These are phyloP conservation scores for Neopestalotiopsis clavispora DNA, from an alignment of 2,329 filamentous ascomycete species.

Conservation along the genomic window DNA sequence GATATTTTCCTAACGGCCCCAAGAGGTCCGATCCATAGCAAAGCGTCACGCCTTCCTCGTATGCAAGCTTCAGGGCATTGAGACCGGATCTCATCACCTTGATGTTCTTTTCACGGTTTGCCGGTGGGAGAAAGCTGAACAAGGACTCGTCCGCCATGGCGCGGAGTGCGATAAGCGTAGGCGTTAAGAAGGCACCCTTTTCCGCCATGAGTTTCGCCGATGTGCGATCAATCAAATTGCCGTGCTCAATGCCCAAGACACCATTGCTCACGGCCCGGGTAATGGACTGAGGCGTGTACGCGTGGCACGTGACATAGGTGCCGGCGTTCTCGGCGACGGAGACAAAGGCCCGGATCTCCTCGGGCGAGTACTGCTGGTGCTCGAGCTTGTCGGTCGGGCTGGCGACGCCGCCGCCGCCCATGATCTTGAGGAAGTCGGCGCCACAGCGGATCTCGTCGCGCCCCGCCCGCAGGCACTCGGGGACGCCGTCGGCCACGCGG, in stretches of 20 bases:
- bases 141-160: neutral
- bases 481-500: neutral
- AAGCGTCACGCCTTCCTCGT: neutral
- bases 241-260: conserved; percentile 3
- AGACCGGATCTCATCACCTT: neutral
- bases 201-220: neutral
- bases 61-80: neutral
- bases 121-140: neutral
- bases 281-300: neutral
- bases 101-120: neutral
- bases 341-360: neutral
- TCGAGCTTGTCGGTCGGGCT: neutral
- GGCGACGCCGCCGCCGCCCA: conserved; percentile 2
- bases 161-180: neutral
- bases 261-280: neutral
- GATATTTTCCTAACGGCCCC: neutral
- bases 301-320: conserved; percentile 1
- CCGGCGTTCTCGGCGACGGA: neutral
- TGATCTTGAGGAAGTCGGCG: conserved; percentile 1
- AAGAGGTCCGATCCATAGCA: conserved; percentile 2
- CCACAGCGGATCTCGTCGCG: neutral
- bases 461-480: neutral
- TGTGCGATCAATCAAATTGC: neutral
- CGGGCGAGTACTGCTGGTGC: neutral
- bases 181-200: neutral